Conservation (phyloP, 176 grass and related monocot genomes). For the Olyra latifolia region DNA sequence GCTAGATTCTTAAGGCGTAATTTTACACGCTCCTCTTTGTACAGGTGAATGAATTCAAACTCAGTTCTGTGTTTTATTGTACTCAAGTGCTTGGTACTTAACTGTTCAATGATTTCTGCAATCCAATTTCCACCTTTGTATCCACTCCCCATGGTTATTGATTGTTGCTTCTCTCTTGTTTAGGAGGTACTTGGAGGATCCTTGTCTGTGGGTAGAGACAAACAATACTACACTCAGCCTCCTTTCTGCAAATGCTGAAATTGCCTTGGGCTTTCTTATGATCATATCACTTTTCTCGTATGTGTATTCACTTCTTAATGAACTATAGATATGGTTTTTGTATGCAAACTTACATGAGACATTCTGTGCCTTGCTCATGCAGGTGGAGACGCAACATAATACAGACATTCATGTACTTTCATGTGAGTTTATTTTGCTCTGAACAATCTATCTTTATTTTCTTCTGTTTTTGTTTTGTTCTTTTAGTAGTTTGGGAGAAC, state of each 20-base stretch:
- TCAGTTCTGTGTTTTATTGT: neutral
- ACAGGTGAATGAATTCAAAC: conserved; percentile 59
- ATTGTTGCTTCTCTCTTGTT: conserved; percentile 33
- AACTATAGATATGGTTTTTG: conserved; percentile 36
- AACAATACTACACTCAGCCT: conserved; percentile 67
- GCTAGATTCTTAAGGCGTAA: conserved; percentile 81
- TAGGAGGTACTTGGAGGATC: conserved; percentile 88
- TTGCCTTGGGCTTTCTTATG: conserved; percentile 87
- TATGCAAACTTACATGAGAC: conserved; percentile 11
- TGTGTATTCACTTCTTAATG: conserved; percentile 34
- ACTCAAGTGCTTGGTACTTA: neutral
- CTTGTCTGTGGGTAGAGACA: conserved; percentile 81
- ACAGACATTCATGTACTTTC: conserved; percentile 91
- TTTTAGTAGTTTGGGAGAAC: conserved; percentile 3
- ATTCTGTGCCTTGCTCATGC: conserved; percentile 32
- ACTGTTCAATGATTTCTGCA: neutral
- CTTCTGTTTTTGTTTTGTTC: neutral
- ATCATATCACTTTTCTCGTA: conserved; percentile 90
- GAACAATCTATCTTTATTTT: conserved; percentile 23
- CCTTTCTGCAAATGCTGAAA: conserved; percentile 87
- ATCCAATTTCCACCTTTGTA: neutral
- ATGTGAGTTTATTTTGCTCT: conserved; percentile 61
- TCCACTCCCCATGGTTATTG: conserved; percentile 34
- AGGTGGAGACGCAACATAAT: conserved; percentile 81
- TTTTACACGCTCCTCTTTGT: conserved; percentile 73